Percentiles rank a stretch among this genome's conserved stretches.
Conservation (phyloP, 805 yeast species). For the Candida succiphila region DNA sequence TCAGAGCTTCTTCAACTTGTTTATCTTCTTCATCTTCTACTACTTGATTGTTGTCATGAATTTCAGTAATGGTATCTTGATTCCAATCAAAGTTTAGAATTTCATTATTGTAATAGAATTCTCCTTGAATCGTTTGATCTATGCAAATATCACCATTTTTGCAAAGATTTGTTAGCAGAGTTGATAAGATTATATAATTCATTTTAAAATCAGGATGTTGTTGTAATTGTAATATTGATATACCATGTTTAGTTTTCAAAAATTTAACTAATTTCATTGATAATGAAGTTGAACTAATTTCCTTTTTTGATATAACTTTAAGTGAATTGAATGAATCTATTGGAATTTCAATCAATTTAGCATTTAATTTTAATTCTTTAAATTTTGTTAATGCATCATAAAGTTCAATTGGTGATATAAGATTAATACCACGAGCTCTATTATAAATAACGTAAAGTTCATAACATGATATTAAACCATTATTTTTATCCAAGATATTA, state of each 20-base stretch:
- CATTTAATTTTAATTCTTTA: constrained; percentile 29
- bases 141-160: constrained; percentile 16
- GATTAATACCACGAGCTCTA: constrained; percentile 52
- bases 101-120: constrained; percentile 19
- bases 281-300: constrained; percentile 12
- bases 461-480: constrained; percentile 50
- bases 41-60: not conserved
- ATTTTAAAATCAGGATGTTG: constrained; percentile 13
- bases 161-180: constrained; percentile 14
- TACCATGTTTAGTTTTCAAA: constrained; percentile 11
- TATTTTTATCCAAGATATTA: constrained; percentile 35
- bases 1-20: no score
- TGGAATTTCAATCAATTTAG: constrained; percentile 36
- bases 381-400: constrained; percentile 49
- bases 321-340: constrained; percentile 26
- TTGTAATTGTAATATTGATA: constrained; percentile 20
- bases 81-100: constrained; percentile 14
- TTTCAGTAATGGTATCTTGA: constrained; percentile 3
- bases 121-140: constrained; percentile 20
- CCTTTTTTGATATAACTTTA: constrained; percentile 17
- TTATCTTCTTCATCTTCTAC: constrained; percentile 1
- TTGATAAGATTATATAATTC: constrained; percentile 19
- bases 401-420: constrained; percentile 64
- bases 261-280: constrained; percentile 11
- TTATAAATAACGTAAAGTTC: constrained; percentile 60